phyloP scores from a whole-genome alignment of 2,329 filamentous ascomycete species.

The Claviceps sp. region DNA sequence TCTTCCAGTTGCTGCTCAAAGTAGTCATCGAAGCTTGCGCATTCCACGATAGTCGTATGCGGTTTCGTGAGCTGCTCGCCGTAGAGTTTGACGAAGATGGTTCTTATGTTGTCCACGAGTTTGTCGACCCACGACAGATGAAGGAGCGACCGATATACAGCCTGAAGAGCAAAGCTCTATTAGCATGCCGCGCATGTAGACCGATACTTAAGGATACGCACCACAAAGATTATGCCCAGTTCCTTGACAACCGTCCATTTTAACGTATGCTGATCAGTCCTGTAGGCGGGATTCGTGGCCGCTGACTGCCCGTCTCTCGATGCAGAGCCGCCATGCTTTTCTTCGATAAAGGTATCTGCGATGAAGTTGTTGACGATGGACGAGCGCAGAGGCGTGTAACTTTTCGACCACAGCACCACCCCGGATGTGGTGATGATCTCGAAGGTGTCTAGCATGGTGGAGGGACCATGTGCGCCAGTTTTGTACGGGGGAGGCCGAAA shows the following conservation, averaged over 20 bases:
- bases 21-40: conserved; percentile 72
- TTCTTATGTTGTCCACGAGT: conserved; percentile 86
- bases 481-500: too few relatives aligned
- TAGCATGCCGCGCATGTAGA: neutral
- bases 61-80: conserved; percentile 73
- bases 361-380: conserved; percentile 90
- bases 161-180: conserved; percentile 34
- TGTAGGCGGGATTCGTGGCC: conserved; percentile 60
- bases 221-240: conserved; percentile 87
- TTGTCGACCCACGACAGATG: conserved; percentile 96
- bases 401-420: conserved; percentile 91
- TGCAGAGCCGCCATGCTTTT: conserved; percentile 54
- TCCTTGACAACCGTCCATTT: conserved; percentile 93
- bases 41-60: conserved; percentile 66
- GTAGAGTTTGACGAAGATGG: conserved; percentile 83
- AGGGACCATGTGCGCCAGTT: neutral
- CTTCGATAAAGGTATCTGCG: conserved; percentile 93
- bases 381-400: conserved; percentile 65
- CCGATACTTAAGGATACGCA: conserved; percentile 22
- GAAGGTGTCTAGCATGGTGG: conserved; percentile 81
- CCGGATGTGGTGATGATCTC: conserved; percentile 93
- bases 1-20: conserved; percentile 88
- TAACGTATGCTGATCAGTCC: conserved; percentile 83
- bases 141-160: conserved; percentile 89
- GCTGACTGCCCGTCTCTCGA: conserved; percentile 47